Base-by-base conservation (phyloP, 148 eudicot genomes). In the Cornus kousa region DNA sequence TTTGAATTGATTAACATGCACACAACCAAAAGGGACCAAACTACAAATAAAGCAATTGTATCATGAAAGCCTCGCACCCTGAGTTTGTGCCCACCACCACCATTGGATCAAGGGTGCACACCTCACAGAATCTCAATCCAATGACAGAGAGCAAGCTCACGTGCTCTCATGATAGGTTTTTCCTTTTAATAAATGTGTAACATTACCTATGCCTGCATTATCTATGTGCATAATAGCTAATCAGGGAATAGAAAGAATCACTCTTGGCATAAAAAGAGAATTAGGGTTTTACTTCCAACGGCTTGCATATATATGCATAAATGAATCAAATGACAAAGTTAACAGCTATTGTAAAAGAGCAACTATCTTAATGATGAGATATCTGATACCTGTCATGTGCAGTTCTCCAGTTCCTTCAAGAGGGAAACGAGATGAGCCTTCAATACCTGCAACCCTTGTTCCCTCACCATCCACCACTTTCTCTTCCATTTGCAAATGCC, bases 301-400 rank as follows among this genome's bases (percentile, higher is more conserved):
- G 2, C 10, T 10, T n/a, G 8, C 40, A 43, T 43, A 65, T 5
- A 46, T 13, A 39, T 40, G 40, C 31, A 76, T 43, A 8, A 6
- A 31, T 14, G 40, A 67, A 46, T 43, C 39, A 43, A 76, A 76
- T 24, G 28, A 43, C 31, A 46, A 67, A 66, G n/a, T 46, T 67
- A n/a, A 62, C 66, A 13, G 24, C 39, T 17, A 46, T 31, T 24
- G 17, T 67, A 77, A 31, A 23, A 70, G 46, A 60, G 55, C 16
- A 19, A 68, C 72, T 33, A 71, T 35, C 37, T 35, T 35, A 2
- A 35, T 35, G 37, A 35, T 22, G 35, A 79, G 11, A 70, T 46
- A 16, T 39, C 14, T 11, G 62, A 5, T 73, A 81, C 84, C 87
- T 78, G 82, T 39, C 9, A 13, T 33, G 6, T 57, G 74, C 17